Conservation (phyloP, 805 yeast species). For the Starmerella cellae region DNA sequence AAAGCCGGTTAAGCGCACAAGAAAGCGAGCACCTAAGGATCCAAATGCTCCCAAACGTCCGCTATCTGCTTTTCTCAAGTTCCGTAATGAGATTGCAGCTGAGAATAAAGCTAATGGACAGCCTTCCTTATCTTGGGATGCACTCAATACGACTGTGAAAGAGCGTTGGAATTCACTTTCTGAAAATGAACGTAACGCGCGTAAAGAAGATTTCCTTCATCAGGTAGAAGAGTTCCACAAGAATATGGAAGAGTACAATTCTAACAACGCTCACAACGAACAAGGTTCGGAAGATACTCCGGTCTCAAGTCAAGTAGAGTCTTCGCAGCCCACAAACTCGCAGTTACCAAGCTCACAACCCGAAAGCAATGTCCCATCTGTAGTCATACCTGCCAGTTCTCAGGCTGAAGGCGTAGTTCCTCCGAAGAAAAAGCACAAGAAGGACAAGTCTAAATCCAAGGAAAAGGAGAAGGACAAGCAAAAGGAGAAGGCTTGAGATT, state of each 20-base stretch:
- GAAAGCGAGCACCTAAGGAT: slow-evolving; percentile 39
- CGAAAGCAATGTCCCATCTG: too few relatives aligned
- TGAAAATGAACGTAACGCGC: slow-evolving; percentile 55
- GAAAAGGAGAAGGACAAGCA: slow-evolving; percentile 41
- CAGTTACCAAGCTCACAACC: not conserved
- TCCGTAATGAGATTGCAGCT: slow-evolving; percentile 59
- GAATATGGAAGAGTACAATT: slow-evolving; percentile 36
- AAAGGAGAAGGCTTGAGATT: not conserved
- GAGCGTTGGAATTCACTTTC: slow-evolving; percentile 64
- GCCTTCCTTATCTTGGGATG: slow-evolving; percentile 57
- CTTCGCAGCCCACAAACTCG: not conserved
- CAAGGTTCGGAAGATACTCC: not conserved
- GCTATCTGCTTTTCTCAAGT: slow-evolving; percentile 70
- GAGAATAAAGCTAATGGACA: slow-evolving; percentile 49
- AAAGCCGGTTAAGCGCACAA: slow-evolving; percentile 22
- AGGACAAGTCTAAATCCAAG: slow-evolving; percentile 21
- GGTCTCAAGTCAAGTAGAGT: not conserved
- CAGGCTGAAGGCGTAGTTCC: slow-evolving; percentile 22
- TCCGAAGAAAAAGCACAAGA: slow-evolving; percentile 20
- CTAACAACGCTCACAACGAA: not conserved
- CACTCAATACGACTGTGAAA: slow-evolving; percentile 66
- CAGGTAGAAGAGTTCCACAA: slow-evolving; percentile 36
- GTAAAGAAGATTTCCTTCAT: slow-evolving; percentile 44
- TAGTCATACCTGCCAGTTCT: slow-evolving; percentile 9
- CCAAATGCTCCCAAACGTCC: slow-evolving; percentile 97